Conservation (phyloP, 2,329 filamentous ascomycete species). For the Cytospora paraplurivora region DNA sequence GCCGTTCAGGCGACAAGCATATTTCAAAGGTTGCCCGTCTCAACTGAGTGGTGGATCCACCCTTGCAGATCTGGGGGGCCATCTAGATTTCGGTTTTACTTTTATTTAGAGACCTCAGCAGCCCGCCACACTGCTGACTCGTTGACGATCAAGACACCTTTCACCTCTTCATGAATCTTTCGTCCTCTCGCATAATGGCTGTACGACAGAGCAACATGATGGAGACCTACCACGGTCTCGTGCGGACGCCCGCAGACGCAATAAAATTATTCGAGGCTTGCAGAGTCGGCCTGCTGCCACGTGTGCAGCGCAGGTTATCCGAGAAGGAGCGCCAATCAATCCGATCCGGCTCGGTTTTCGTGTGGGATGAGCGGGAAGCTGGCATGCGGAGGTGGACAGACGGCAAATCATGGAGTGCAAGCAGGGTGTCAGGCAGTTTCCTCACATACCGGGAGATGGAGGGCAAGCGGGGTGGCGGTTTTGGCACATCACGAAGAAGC, state of each 20-base stretch:
- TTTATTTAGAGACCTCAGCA: conserved; percentile 25
- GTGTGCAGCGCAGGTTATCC: conserved; percentile 88
- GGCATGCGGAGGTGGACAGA: conserved; percentile 99
- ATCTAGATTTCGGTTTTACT: conserved; percentile 26
- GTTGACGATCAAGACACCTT: conserved; percentile 14
- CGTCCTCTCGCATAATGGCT: conserved; percentile 23
- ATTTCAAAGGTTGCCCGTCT: conserved; percentile 29
- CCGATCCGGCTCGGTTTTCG: conserved; percentile 94
- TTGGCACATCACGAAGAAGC: conserved; percentile 58
- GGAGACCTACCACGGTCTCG: conserved; percentile 96
- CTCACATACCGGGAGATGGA: conserved; percentile 98
- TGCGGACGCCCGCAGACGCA: conserved; percentile 93
- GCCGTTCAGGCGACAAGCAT: conserved; percentile 28
- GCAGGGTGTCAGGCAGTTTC: conserved; percentile 95
- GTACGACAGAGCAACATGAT: conserved; percentile 53
- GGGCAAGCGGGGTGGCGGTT: conserved; percentile 86
- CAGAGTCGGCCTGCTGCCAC: conserved; percentile 81
- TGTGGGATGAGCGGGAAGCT: conserved; percentile 99
- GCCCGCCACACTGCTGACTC: conserved; percentile 19
- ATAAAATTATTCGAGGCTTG: conserved; percentile 99
- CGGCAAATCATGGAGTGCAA: conserved; percentile 98
- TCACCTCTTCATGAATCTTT: background rate
- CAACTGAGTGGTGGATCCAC: conserved; percentile 26
- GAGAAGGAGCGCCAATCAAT: conserved; percentile 98
- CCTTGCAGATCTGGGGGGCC: conserved; percentile 27